Evolutionary conservation across 352 stramenopile genomes (phyloP).

Genomic region (Globisporangium ultimum): DNA sequence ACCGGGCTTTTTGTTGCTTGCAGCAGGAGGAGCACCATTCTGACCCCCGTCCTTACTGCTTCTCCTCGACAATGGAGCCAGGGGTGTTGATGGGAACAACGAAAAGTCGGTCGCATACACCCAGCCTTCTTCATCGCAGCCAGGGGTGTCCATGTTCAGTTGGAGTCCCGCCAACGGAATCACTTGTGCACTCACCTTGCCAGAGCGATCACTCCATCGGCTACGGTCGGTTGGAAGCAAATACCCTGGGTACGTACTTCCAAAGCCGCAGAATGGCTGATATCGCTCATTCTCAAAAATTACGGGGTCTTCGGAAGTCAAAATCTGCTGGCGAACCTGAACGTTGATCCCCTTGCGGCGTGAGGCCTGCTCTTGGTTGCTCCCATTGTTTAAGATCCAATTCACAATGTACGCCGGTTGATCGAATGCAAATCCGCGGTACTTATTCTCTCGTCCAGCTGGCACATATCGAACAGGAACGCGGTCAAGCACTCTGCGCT

Average conservation of each 20-base stretch:
- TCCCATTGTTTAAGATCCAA: constrained; percentile 55
- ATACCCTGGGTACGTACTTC: constrained; percentile 78
- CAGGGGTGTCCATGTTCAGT: constrained; percentile 51
- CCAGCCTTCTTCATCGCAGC: constrained; percentile 78
- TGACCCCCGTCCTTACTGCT: constrained; percentile 18
- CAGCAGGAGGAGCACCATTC: constrained; percentile 5
- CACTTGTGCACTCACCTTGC: constrained; percentile 64
- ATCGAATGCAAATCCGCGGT: constrained; percentile 85
- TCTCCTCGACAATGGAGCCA: constrained; percentile 12
- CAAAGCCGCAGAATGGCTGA: constrained; percentile 81
- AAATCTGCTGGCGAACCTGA: constrained; percentile 59
- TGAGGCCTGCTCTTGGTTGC: constrained; percentile 32
- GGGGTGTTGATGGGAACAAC: constrained; percentile 59
- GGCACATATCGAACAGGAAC: constrained; percentile 39
- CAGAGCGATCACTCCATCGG: constrained; percentile 81
- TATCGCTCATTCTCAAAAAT: constrained; percentile 88
- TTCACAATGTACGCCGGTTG: constrained; percentile 72
- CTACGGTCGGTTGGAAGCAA: constrained; percentile 76
- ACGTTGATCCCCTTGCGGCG: constrained; percentile 59
- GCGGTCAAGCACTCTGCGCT: constrained; percentile 60
- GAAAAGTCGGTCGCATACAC: constrained; percentile 85
- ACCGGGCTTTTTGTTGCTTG: constrained; percentile 35
- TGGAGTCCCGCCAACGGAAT: constrained; percentile 69
- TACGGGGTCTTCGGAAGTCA: constrained; percentile 69
- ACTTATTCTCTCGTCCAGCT: constrained; percentile 41